phyloP scores from a whole-genome alignment of 768 basidiomycete genomes.

The Tylopilus subfusipes region DNA sequence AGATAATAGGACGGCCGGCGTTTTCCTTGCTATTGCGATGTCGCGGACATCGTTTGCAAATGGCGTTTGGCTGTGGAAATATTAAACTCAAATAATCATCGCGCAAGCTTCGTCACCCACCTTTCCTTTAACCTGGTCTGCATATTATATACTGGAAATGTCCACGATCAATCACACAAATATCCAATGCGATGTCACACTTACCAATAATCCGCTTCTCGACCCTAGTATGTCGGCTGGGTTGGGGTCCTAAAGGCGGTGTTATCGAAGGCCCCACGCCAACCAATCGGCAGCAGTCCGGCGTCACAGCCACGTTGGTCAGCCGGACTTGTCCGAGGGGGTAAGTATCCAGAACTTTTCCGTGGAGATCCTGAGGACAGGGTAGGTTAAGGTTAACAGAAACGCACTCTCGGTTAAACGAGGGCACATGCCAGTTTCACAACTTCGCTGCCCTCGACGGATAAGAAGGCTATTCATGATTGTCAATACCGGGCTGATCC shows the following conservation, averaged over 20 bases:
- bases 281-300: slow-evolving; percentile 44
- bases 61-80: slow-evolving; percentile 44
- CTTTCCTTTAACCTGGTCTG: slow-evolving; percentile 41
- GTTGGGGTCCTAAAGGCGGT: slow-evolving; percentile 42
- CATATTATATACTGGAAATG: slow-evolving; percentile 45
- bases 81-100: slow-evolving; percentile 10
- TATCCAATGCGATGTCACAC: slow-evolving; percentile 9
- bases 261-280: slow-evolving; percentile 47
- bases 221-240: slow-evolving; percentile 44
- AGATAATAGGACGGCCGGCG: slow-evolving; percentile 42
- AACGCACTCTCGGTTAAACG: slow-evolving; percentile 1
- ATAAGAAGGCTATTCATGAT: slow-evolving; percentile 43
- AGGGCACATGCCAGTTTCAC: slow-evolving; percentile 39
- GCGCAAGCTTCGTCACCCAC: slow-evolving; percentile 26
- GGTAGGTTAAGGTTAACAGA: slow-evolving; percentile 16
- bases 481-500: slow-evolving; percentile 11
- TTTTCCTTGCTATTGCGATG: slow-evolving; percentile 44
- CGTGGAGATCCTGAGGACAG: slow-evolving; percentile 40
- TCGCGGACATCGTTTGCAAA: slow-evolving; percentile 55
- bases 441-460: slow-evolving; percentile 48
- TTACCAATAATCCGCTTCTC: slow-evolving; percentile 54
- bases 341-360: slow-evolving; percentile 42
- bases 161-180: slow-evolving; percentile 2
- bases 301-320: slow-evolving; percentile 49
- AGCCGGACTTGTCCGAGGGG: slow-evolving; percentile 44